These are phyloP conservation scores for Phyllosticta citriasiana DNA, from an alignment of 2,329 filamentous ascomycete genomes.

Conservation along the genomic window DNA sequence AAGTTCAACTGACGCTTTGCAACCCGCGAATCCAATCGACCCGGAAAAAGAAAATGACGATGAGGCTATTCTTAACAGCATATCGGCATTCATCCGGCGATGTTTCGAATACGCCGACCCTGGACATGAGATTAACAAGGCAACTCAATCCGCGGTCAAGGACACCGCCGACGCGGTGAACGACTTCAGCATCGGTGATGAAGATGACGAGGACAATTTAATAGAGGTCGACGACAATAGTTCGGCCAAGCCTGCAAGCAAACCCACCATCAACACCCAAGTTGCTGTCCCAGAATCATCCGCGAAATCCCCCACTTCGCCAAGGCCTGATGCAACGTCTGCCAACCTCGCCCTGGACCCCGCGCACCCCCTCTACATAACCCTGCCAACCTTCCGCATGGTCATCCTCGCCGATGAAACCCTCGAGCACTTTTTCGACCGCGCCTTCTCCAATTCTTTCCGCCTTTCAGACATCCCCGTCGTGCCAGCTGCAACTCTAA, in stretches of 20 bases:
- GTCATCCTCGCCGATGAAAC: conserved; percentile 93
- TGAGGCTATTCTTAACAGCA: conserved; percentile 82
- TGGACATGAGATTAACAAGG: conserved; percentile 53
- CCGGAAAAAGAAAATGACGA: conserved; percentile 37
- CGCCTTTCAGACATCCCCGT: conserved; percentile 61
- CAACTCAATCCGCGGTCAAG: conserved; percentile 16
- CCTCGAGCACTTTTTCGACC: conserved; percentile 94
- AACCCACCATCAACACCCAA: conserved; percentile 14
- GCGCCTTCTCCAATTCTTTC: conserved; percentile 87
- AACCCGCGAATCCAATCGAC: conserved; percentile 22
- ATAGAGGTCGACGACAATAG: conserved; percentile 44
- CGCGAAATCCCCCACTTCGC: conserved; percentile 16
- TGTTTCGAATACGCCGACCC: conserved; percentile 99
- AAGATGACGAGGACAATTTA: conserved; percentile 47
- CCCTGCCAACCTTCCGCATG: conserved; percentile 96
- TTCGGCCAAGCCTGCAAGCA: conserved; percentile 12
- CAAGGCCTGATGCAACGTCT: conserved; percentile 17
- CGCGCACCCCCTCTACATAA: conserved; percentile 87
- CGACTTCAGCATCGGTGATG: conserved; percentile 66
- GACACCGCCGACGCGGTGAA: conserved; percentile 32
- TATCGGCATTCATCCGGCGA: conserved; percentile 88
- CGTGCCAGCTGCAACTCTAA: conserved; percentile 60
- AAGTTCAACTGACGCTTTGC: conserved; percentile 45
- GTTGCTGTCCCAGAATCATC: conserved; percentile 9
- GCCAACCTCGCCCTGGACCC: conserved; percentile 90